Percentiles rank a stretch among this genome's conserved stretches.
These are phyloP conservation scores for Nicotiana sylvestris DNA, from an alignment of 257 asterid species.

Conservation along the genomic window DNA sequence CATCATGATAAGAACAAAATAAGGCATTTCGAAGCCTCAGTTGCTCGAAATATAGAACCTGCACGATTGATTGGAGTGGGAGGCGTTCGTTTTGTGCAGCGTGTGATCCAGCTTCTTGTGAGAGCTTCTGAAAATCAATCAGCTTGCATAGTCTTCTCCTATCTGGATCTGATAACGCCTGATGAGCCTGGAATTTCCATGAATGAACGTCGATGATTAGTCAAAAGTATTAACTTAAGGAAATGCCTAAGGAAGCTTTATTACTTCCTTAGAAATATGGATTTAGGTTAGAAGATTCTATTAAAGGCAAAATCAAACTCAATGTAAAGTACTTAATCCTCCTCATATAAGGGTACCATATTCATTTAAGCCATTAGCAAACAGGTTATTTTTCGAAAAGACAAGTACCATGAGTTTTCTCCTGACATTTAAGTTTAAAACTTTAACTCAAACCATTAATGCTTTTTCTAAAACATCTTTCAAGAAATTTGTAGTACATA, in stretches of 20 bases:
- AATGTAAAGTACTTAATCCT: neutral
- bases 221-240: neutral
- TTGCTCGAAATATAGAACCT: conserved; percentile 90
- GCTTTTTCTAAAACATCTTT: neutral
- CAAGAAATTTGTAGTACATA: conserved; percentile 23
- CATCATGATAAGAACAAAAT: conserved; percentile 67
- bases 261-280: neutral
- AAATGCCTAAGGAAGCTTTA: neutral
- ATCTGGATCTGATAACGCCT: conserved; percentile 64
- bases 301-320: neutral
- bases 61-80: conserved; percentile 88
- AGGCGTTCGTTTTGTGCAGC: conserved; percentile 98
- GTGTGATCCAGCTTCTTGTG: conserved; percentile 91
- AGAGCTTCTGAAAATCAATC: conserved; percentile 83
- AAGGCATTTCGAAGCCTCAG: conserved; percentile 69
- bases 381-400: neutral
- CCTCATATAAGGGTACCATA: neutral
- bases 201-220: neutral
- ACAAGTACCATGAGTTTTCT: neutral
- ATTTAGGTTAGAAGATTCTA: neutral
- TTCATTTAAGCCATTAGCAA: neutral
- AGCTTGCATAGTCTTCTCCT: conserved; percentile 72
- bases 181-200: conserved; percentile 63
- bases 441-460: neutral
- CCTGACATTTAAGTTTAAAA: neutral